Evolutionary conservation across 2,329 filamentous ascomycete genomes (phyloP), one percentile per base, ranked within the genome.

Genomic region (Paracoccidioides lutzii): DNA sequence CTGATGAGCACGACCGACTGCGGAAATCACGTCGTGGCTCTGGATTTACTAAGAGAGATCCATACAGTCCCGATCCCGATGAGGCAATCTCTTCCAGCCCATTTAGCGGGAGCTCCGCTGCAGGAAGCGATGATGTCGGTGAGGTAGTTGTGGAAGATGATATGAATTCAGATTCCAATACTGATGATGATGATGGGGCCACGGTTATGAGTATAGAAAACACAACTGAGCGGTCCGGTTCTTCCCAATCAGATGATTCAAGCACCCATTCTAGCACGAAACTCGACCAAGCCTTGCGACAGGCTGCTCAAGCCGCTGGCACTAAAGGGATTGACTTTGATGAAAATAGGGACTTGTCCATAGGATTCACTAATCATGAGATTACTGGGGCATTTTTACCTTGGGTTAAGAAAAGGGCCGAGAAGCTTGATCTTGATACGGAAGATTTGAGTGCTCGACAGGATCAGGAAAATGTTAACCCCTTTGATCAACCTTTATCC

Each of bases 201-300:
- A 90, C 87, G 0, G 85, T 88, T 69, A 88, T 90, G 83, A 91
- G 84, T 40, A 75, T 95, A 46, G 88, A 91, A 59, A 87, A 90
- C 62, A 80, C 85, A 59, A 89, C 85, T 1, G 81, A 81, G 37
- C 83, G 81, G 32, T 87, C 85, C 14, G 73, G 81, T 46, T 80
- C 77, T 46, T 75, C 77, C 2, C 78, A 79, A 32, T 81, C 80
- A 28, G 74, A 75, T 59, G 76, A 71, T 53, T 75, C 73, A 32
- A 76, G 76, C 33, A 84, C 81, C 15, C 81, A 81, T 15, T 88
- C 87, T 5, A 90, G 84, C 60, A 83, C 81, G 30, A 82, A 83
- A 8, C 72, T 96, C 5, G 89, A 96, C 55, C 83, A 87, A 60
- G 87, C 85, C 12, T 76, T 96, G 33, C 80, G 85, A 57, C 80